Conservation (phyloP, 2,329 filamentous ascomycete species). For the Colletotrichum sojae region DNA sequence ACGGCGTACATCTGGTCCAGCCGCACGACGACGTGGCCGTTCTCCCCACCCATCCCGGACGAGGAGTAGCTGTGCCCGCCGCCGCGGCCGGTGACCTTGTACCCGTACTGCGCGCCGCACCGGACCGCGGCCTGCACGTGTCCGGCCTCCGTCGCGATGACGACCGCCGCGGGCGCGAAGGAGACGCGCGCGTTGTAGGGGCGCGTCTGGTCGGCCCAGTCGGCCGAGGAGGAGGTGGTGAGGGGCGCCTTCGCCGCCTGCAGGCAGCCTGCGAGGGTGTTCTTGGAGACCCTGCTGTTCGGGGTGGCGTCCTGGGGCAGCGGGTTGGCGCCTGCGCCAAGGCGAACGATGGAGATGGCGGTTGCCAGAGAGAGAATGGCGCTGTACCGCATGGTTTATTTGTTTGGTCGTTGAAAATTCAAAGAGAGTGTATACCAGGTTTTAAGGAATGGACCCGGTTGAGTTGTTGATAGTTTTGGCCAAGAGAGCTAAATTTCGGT, state of each 20-base stretch:
- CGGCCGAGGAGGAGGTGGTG: slow-evolving; percentile 39
- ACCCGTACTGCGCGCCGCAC: slow-evolving; percentile 57
- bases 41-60: slow-evolving; percentile 62
- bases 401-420: not conserved
- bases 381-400: slow-evolving; percentile 7
- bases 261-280: slow-evolving; percentile 44
- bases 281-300: slow-evolving; percentile 18
- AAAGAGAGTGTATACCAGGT: slow-evolving; percentile 4
- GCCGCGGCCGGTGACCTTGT: slow-evolving; percentile 64
- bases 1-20: slow-evolving; percentile 61
- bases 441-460: slow-evolving; percentile 20
- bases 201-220: slow-evolving; percentile 42
- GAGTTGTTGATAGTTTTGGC: not conserved
- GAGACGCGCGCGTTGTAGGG: slow-evolving; percentile 51
- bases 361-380: slow-evolving; percentile 11
- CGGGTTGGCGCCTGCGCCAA: slow-evolving; percentile 14
- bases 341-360: not conserved
- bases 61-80: slow-evolving; percentile 68
- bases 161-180: slow-evolving; percentile 60
- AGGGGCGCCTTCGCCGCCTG: slow-evolving; percentile 43
- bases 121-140: slow-evolving; percentile 62
- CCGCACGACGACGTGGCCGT: slow-evolving; percentile 63
- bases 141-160: slow-evolving; percentile 56
- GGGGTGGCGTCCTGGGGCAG: slow-evolving; percentile 7
- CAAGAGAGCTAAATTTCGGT: not conserved